Conservation (phyloP, 257 asterid species). For the Gardenia jasminoides region DNA sequence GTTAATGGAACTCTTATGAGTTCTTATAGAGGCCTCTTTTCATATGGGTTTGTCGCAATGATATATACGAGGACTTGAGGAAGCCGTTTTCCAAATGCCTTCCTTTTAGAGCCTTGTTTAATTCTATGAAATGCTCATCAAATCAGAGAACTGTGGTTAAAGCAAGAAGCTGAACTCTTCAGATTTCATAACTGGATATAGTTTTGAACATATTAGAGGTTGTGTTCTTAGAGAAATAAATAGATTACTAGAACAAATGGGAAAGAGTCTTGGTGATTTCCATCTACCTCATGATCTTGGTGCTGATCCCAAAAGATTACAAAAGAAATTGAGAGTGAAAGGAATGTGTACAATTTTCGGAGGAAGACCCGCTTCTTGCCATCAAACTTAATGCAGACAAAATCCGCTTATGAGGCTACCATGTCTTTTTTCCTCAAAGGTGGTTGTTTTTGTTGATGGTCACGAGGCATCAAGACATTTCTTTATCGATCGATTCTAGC, state of each 20-base stretch:
- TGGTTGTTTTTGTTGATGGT: background rate
- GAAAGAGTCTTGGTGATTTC: background rate
- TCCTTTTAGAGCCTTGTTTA: background rate
- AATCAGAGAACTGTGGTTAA: background rate
- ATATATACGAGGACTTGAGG: background rate
- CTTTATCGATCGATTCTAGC: background rate
- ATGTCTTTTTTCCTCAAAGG: background rate
- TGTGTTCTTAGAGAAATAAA: background rate
- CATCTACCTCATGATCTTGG: background rate
- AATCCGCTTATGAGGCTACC: no score
- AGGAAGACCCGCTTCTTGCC: background rate
- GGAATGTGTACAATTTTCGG: background rate
- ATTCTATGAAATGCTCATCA: background rate
- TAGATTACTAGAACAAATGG: background rate
- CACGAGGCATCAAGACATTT: background rate
- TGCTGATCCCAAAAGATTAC: background rate
- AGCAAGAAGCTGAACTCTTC: background rate
- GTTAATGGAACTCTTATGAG: rapidly evolving
- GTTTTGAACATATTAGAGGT: rapidly evolving
- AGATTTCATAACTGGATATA: background rate
- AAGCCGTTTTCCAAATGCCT: background rate
- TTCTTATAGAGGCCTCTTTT: background rate
- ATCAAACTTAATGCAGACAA: no score
- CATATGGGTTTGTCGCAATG: background rate
- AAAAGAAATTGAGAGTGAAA: background rate